A percentile compares a stretch with the other conserved stretches of the same genome.
phyloP scores from a whole-genome alignment of 2,329 filamentous ascomycete species.

The Paramyrothecium sp. region DNA sequence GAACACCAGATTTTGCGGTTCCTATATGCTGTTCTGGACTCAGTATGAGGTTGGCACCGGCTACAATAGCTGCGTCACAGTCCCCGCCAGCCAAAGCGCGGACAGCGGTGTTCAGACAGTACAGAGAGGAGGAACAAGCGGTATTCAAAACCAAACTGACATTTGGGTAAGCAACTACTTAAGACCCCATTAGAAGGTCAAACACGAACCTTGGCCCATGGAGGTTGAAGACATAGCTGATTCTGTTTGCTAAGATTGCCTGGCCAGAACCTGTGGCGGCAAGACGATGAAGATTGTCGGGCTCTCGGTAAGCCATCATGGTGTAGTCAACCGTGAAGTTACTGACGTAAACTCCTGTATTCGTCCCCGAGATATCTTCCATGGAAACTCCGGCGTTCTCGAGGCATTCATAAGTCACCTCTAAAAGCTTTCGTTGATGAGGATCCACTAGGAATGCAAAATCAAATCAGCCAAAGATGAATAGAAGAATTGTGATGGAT shows the following conservation, averaged over 20 bases:
- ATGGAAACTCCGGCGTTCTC: conserved; percentile 20
- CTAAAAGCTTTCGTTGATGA: conserved; percentile 19
- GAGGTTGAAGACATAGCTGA: conserved; percentile 20
- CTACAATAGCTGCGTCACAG: conserved; percentile 28
- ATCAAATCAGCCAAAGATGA: too few species aligned
- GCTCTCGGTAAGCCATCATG: conserved; percentile 20
- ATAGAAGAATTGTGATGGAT: too few species aligned
- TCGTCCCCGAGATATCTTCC: conserved; percentile 16
- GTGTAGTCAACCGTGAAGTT: conserved; percentile 20
- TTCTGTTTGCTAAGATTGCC: conserved; percentile 21
- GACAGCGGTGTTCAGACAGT: conserved; percentile 38
- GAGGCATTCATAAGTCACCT: conserved; percentile 20
- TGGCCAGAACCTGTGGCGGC: conserved; percentile 21
- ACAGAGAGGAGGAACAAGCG: conserved; percentile 41
- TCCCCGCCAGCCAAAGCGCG: conserved; percentile 28
- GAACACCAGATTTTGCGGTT: conserved; percentile 18
- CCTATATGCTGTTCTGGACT: conserved; percentile 21
- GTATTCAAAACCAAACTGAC: conserved; percentile 42
- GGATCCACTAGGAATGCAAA: conserved; percentile 13
- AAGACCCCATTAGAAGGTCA: neutral
- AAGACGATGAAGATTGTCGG: conserved; percentile 20
- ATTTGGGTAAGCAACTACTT: neutral
- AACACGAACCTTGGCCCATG: conserved; percentile 18
- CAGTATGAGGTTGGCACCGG: conserved; percentile 25
- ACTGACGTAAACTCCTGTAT: conserved; percentile 21